Evolutionary conservation across 352 stramenopile species (phyloP).

Genomic region (Phytophthora brassicae): DNA sequence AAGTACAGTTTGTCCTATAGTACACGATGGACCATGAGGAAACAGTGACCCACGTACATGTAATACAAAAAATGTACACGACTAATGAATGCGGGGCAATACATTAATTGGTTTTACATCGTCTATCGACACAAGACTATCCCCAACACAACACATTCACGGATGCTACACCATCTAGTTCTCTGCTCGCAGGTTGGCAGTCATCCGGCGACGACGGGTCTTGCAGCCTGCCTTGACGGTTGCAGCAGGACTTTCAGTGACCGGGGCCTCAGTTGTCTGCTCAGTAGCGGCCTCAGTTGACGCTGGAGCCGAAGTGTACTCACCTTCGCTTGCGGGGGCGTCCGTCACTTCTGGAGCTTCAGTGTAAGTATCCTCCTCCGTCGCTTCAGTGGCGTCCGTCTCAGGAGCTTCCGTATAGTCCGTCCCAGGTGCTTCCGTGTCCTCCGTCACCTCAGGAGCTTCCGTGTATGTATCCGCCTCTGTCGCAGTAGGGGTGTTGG

Average conservation of each 20-base stretch:
- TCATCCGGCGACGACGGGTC: conserved; percentile 24
- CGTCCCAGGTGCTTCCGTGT: no score
- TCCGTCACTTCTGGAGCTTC: not conserved
- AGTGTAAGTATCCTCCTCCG: not conserved
- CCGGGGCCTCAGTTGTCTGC: conserved; percentile 6
- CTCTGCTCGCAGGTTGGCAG: conserved; percentile 35
- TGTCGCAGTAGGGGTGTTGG: not conserved
- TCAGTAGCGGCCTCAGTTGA: conserved; percentile 12
- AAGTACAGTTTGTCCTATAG: no score
- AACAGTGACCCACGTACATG: no score
- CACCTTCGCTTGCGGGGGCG: conserved; percentile 10
- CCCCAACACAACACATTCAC: conserved; percentile 9
- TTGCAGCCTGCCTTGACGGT: conserved; percentile 22
- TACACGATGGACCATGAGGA: no score
- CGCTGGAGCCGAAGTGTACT: conserved; percentile 12
- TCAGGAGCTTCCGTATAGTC: not conserved
- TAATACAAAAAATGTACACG: no score
- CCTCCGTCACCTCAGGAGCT: not conserved
- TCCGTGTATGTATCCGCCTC: no score
- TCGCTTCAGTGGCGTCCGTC: conserved; percentile 1
- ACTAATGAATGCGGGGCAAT: not conserved
- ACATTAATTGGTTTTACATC: conserved; percentile 1
- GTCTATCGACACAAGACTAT: not conserved
- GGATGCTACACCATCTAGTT: conserved; percentile 23
- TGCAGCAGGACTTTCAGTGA: conserved; percentile 5